These are phyloP conservation scores for Cladosporium austrohemisphaericum DNA, from an alignment of 2,329 filamentous ascomycete species.

Conservation along the genomic window DNA sequence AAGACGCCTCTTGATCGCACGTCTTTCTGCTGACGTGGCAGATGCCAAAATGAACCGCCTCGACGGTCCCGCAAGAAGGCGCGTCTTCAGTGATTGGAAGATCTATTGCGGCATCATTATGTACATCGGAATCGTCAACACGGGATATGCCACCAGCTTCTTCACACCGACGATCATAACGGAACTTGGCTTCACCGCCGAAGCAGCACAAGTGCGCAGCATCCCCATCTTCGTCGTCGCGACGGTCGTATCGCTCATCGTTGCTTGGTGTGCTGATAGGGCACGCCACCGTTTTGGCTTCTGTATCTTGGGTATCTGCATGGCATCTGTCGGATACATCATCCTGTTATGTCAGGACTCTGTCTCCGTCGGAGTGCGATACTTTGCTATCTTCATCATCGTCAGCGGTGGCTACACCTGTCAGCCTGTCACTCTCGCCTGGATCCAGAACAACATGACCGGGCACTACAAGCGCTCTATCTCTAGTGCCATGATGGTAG, in stretches of 20 bases:
- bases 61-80: conserved; percentile 45
- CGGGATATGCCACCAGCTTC: conserved; percentile 44
- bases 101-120: conserved; percentile 41
- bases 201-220: conserved; percentile 37
- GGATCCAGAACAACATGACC: conserved; percentile 56
- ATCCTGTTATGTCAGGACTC: conserved; percentile 50
- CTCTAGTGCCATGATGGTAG: conserved; percentile 50
- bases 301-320: conserved; percentile 47
- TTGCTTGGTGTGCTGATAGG: conserved; percentile 49
- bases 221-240: conserved; percentile 37
- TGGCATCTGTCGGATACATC: conserved; percentile 54
- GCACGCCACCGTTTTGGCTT: conserved; percentile 53
- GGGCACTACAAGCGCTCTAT: conserved; percentile 58
- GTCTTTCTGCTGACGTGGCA: conserved; percentile 37
- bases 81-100: conserved; percentile 48
- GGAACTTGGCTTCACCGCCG: conserved; percentile 40
- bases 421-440: conserved; percentile 54
- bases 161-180: conserved; percentile 43
- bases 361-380: conserved; percentile 48
- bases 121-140: conserved; percentile 40
- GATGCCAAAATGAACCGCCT: conserved; percentile 51
- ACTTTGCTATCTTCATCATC: conserved; percentile 55
- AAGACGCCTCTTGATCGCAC: conserved; percentile 40
- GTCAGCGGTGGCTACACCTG: conserved; percentile 53
- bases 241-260: conserved; percentile 37